phyloP scores from a whole-genome alignment of 805 yeast genomes.

The Ogataea chonburiensis region DNA sequence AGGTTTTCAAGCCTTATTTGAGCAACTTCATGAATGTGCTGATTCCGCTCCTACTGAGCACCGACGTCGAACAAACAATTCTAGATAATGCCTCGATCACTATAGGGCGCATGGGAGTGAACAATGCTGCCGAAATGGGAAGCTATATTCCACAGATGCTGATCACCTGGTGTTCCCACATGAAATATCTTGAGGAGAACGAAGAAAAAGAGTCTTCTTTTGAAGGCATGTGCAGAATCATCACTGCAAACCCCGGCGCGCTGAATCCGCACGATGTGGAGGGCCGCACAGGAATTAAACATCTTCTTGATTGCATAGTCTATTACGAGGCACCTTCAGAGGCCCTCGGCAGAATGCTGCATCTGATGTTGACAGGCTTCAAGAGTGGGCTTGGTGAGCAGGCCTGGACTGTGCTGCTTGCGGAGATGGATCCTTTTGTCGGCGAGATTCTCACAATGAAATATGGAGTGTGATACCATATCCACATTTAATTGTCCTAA shows the following conservation, averaged over 20 bases:
- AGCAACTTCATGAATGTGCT: constrained; percentile 53
- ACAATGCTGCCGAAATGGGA: constrained; percentile 57
- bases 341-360: constrained; percentile 43
- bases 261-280: constrained; percentile 45
- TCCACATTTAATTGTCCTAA: no score
- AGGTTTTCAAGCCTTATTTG: constrained; percentile 51
- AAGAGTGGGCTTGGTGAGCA: constrained; percentile 46
- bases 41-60: constrained; percentile 56
- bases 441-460: constrained; percentile 27
- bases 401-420: constrained; percentile 24
- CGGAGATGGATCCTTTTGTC: constrained; percentile 26
- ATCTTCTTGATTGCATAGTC: constrained; percentile 59
- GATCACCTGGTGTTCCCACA: constrained; percentile 67
- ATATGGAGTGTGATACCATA: constrained; percentile 28
- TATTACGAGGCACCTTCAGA: constrained; percentile 51
- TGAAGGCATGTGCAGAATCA: constrained; percentile 73
- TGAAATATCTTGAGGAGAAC: constrained; percentile 68
- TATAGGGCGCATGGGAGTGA: constrained; percentile 78
- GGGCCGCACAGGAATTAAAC: constrained; percentile 47
- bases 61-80: constrained; percentile 59
- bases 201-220: constrained; percentile 88
- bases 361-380: constrained; percentile 45
- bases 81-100: constrained; percentile 88
- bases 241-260: constrained; percentile 66
- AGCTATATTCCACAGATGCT: constrained; percentile 58